phyloP scores from a whole-genome alignment of 805 yeast species.

The Diddensiella transvaalensis region DNA sequence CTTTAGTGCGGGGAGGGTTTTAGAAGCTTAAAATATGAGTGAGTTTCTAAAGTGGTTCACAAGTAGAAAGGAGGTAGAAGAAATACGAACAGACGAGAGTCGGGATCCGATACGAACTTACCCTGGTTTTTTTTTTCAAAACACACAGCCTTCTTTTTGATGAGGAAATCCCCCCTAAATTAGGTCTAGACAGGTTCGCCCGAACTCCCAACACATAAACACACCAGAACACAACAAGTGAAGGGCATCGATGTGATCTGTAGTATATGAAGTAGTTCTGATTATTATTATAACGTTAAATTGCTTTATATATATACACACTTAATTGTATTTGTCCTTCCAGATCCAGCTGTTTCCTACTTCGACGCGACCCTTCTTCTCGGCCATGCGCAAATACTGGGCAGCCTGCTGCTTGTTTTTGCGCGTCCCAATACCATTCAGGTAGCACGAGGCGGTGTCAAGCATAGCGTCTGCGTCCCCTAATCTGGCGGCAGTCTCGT shows the following conservation, averaged over 20 bases:
- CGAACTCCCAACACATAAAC: no score
- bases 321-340: slow-evolving; percentile 27
- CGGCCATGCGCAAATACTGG: slow-evolving; percentile 31
- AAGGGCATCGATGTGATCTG: no score
- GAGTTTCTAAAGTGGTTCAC: not conserved
- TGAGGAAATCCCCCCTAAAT: no score
- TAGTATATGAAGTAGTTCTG: no score
- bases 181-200: no score
- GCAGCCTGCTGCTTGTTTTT: slow-evolving; percentile 34
- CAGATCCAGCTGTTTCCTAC: slow-evolving; percentile 38
- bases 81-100: no score
- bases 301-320: no score
- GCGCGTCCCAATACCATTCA: slow-evolving; percentile 29
- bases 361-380: slow-evolving; percentile 27
- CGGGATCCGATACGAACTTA: no score
- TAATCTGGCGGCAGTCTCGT: slow-evolving; percentile 31
- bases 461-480: slow-evolving; percentile 34
- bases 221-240: no score
- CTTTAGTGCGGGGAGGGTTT: not conserved
- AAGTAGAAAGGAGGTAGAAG: not conserved
- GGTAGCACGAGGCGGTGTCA: slow-evolving; percentile 29
- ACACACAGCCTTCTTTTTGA: no score
- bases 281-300: no score
- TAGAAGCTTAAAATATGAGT: not conserved
- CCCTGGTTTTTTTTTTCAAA: no score